Percentiles rank a stretch among this genome's conserved stretches.
phyloP scores from a whole-genome alignment of 2,329 filamentous ascomycete genomes.

The Alternaria brassicicola region DNA sequence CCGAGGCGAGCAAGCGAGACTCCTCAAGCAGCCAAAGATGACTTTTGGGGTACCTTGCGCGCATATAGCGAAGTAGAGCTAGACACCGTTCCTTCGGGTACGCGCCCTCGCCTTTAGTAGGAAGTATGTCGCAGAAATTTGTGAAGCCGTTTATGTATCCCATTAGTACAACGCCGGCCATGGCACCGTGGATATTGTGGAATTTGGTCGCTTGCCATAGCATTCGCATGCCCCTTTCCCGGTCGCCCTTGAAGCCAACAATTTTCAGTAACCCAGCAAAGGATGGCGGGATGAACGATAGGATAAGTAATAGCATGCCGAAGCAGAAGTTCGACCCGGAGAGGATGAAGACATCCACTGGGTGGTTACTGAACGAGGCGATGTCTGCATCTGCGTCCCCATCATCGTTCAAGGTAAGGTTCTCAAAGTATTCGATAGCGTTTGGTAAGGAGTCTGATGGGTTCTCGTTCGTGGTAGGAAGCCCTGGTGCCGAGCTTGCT shows the following conservation, averaged over 20 bases:
- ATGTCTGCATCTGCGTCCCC: slow-evolving; percentile 61
- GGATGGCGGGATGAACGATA: slow-evolving; percentile 91
- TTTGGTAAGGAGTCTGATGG: slow-evolving; percentile 30
- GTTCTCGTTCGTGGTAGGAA: slow-evolving; percentile 26
- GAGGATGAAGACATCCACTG: slow-evolving; percentile 86
- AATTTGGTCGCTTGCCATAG: slow-evolving; percentile 90
- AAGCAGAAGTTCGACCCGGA: slow-evolving; percentile 89
- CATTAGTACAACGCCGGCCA: slow-evolving; percentile 80
- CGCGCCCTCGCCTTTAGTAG: slow-evolving; percentile 62
- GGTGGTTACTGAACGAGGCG: slow-evolving; percentile 68
- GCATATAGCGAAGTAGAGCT: slow-evolving; percentile 74
- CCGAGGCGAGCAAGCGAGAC: slow-evolving; percentile 73
- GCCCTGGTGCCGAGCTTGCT: slow-evolving; percentile 34
- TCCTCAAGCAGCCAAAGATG: slow-evolving; percentile 89
- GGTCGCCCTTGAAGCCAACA: slow-evolving; percentile 89
- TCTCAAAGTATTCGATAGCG: slow-evolving; percentile 39
- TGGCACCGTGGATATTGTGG: slow-evolving; percentile 88
- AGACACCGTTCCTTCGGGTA: slow-evolving; percentile 74
- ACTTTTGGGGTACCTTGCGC: slow-evolving; percentile 77
- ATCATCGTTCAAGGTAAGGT: slow-evolving; percentile 36
- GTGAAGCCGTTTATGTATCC: slow-evolving; percentile 88
- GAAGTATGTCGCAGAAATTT: slow-evolving; percentile 86
- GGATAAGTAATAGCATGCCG: slow-evolving; percentile 80
- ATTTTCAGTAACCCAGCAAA: slow-evolving; percentile 87
- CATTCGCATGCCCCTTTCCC: slow-evolving; percentile 79